Evolutionary conservation across 1,284 basidiomycete species (phyloP).

Genomic region (Amylostereum chailletii): DNA sequence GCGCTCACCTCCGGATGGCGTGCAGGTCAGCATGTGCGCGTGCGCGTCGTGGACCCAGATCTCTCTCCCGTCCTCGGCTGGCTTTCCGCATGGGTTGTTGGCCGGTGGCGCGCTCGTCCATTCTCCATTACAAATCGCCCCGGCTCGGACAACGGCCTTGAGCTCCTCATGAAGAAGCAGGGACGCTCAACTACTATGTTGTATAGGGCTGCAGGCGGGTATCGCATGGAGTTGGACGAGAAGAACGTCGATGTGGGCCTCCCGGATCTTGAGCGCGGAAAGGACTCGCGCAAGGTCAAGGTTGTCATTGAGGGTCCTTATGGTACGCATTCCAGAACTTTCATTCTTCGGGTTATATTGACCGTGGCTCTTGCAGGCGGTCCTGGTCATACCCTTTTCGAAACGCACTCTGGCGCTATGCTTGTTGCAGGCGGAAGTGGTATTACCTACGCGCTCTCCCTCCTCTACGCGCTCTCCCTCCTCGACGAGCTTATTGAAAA

Average conservation of each 20-base stretch:
- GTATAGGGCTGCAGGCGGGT: neutral
- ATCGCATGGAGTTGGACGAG: neutral
- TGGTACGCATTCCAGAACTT: no score
- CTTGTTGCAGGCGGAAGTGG: neutral
- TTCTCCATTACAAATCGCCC: neutral
- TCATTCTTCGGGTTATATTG: no score
- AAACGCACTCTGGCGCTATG: neutral
- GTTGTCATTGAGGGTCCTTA: neutral
- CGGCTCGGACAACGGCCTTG: neutral
- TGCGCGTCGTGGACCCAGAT: neutral
- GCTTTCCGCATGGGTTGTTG: neutral
- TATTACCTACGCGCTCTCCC: neutral
- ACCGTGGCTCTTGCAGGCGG: neutral
- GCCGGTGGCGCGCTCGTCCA: neutral
- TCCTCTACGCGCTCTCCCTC: neutral
- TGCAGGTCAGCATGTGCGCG: neutral
- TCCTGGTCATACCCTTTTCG: neutral
- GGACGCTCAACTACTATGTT: neutral
- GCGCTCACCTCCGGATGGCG: neutral
- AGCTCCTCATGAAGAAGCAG: neutral
- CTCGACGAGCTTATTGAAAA: neutral
- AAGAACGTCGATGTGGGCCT: neutral
- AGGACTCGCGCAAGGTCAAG: neutral
- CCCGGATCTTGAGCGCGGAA: no score
- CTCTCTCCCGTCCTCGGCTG: neutral